These are phyloP conservation scores for Pichia rugopelliculosa DNA, from an alignment of 805 yeast species.

Conservation along the genomic window DNA sequence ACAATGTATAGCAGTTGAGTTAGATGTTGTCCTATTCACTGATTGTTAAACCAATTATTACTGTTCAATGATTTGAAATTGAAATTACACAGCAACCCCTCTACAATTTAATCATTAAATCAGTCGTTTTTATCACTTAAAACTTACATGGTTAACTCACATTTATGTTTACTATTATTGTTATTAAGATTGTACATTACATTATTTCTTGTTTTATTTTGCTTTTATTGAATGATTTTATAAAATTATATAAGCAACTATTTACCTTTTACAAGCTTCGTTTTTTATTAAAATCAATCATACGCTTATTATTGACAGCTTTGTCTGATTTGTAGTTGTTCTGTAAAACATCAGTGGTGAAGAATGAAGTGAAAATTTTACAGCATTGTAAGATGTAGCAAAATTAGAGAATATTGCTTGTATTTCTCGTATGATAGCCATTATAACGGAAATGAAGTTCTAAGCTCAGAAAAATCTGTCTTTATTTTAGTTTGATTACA, in stretches of 20 bases:
- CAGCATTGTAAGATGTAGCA: too few relatives aligned
- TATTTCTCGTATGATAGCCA: too few relatives aligned
- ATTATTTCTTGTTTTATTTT: background rate
- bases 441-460: too few relatives aligned
- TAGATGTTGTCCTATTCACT: constrained; percentile 51
- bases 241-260: background rate
- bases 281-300: too few relatives aligned
- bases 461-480: too few relatives aligned
- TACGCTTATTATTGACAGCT: too few relatives aligned
- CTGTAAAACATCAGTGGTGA: too few relatives aligned
- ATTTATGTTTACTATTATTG: background rate
- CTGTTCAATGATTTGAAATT: background rate
- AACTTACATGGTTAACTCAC: background rate
- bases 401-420: too few relatives aligned
- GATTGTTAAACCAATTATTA: constrained; percentile 33
- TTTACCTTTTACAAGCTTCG: background rate
- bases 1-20: constrained; percentile 58
- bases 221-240: background rate
- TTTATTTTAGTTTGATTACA: too few relatives aligned
- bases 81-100: background rate
- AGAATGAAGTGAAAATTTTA: too few relatives aligned
- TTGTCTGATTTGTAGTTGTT: too few relatives aligned
- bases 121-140: background rate
- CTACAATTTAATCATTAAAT: background rate
- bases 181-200: background rate